These are phyloP conservation scores for Erodium chrysanthum DNA, from an alignment of 441 rosid genomes.

Conservation along the genomic window DNA sequence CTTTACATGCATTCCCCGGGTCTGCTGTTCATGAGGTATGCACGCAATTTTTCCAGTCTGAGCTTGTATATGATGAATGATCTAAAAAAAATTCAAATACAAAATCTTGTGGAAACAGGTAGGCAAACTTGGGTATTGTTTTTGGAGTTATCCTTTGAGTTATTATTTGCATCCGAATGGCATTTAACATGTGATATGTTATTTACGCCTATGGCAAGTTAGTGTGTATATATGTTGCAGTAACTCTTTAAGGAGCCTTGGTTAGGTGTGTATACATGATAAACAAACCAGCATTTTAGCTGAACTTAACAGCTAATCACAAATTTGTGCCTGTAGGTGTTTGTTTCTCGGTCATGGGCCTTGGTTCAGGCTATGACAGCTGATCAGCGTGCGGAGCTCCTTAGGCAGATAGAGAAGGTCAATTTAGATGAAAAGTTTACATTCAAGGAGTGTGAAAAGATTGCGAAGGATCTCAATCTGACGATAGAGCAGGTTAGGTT, in stretches of 20 bases:
- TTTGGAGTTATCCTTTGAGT: neutral
- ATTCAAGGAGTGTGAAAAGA: conserved; percentile 63
- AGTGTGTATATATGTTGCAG: conserved; percentile 6
- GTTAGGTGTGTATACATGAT: no score
- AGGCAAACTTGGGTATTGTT: neutral
- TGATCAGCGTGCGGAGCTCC: conserved; percentile 69
- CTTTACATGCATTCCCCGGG: conserved; percentile 88
- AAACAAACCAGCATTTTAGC: neutral
- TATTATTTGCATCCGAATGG: neutral
- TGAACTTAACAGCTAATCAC: neutral
- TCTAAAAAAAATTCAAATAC: conserved; percentile 3
- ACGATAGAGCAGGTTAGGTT: conserved; percentile 71
- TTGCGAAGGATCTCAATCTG: conserved; percentile 75
- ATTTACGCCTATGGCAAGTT: neutral
- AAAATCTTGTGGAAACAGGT: neutral
- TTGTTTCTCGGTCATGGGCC: conserved; percentile 68
- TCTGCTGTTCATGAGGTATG: conserved; percentile 83
- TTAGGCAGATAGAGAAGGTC: conserved; percentile 34
- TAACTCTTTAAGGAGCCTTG: conserved; percentile 5
- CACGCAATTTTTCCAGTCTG: conserved; percentile 18
- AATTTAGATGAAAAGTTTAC: conserved; percentile 47
- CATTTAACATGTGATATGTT: neutral
- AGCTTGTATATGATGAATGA: conserved; percentile 9
- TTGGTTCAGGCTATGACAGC: conserved; percentile 67
- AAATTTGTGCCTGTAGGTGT: conserved; percentile 47